Evolutionary conservation across 192 early-diverging fungal genomes (phyloP).

Genomic region (Phlyctochytrium planicorne): DNA sequence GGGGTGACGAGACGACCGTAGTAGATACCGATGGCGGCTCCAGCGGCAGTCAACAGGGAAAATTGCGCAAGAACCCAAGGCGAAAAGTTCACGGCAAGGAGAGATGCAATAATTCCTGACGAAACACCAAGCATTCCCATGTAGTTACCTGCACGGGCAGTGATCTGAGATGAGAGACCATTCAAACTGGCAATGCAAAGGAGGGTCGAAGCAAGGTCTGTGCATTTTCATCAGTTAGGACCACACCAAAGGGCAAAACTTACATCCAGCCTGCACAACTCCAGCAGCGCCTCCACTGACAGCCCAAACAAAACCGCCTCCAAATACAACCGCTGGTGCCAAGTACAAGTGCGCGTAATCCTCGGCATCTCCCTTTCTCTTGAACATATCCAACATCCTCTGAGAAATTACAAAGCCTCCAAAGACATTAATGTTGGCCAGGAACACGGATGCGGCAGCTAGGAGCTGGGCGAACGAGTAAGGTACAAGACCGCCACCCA

Average conservation of each 20-base stretch:
- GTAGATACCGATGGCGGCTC: slow-evolving; percentile 25
- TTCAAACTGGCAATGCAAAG: slow-evolving; percentile 34
- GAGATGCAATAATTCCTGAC: slow-evolving; percentile 24
- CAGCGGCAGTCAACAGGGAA: slow-evolving; percentile 24
- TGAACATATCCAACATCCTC: slow-evolving; percentile 44
- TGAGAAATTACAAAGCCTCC: slow-evolving; percentile 39
- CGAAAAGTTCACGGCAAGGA: slow-evolving; percentile 20
- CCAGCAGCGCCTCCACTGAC: slow-evolving; percentile 20
- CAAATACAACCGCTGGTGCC: slow-evolving; percentile 33
- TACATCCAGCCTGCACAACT: slow-evolving; percentile 36
- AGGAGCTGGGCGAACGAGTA: slow-evolving; percentile 29
- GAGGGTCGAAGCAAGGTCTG: slow-evolving; percentile 26
- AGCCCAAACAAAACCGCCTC: slow-evolving; percentile 19
- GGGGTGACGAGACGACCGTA: slow-evolving; percentile 28
- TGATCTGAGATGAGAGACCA: slow-evolving; percentile 29
- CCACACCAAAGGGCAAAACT: background rate
- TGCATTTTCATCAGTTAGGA: background rate
- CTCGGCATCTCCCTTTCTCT: slow-evolving; percentile 30
- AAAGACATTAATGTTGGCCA: slow-evolving; percentile 40
- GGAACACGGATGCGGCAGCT: slow-evolving; percentile 31
- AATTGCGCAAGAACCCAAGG: slow-evolving; percentile 35
- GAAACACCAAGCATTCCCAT: slow-evolving; percentile 35
- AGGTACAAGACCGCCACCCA: slow-evolving; percentile 35
- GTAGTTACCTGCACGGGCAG: slow-evolving; percentile 31
- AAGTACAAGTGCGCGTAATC: slow-evolving; percentile 35